Evolutionary conservation across 2,329 filamentous ascomycete species (phyloP), one percentile per base, ranked within the genome.

Genomic region (Trichoderma breve): DNA sequence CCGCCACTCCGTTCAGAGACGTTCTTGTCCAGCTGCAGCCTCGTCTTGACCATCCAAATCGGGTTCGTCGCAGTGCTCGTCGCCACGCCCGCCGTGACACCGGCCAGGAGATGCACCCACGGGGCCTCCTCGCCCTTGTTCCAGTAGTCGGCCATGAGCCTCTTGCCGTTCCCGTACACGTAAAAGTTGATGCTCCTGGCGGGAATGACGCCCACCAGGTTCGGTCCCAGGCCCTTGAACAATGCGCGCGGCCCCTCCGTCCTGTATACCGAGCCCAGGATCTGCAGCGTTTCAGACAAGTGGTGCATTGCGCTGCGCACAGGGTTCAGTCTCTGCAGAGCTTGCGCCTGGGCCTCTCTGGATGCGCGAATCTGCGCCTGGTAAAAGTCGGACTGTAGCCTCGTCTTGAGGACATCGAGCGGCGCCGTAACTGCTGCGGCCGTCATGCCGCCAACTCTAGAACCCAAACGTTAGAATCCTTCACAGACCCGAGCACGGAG

Each of bases 41-140:
- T 87, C 53, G 95, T 98, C 86, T 98, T 98, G 79, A 98, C 90
- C 74, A 98, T 88, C 95, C 95, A 98, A 78, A 98, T 97, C 1
- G 95, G 95, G 81, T 98, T 98, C 47, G 95, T 98, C 26, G 92
- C 93, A 1, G 95, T 98, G 61, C 93, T 93, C 0, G 95, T 98
- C 7, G 91, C 91, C 57, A 98, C 88, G 2, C 95, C 95, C 1
- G 95, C 94, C 18, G 88, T 86, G 1, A 92, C 89, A 6, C 93
- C 95, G 1, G 94, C 91, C 61, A 88, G 84, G 9, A 97, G 86
- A 80, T 97, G 94, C 12, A 97, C 90, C 86, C 89, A 92, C 0
- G 92, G 88, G 15, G 89, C 88, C 78, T 94, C 89, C 76, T 90
- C 80, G 63, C 91, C 89, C 76, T 89, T 79, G 82, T 95, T 94